Evolutionary conservation across 306 rosid genomes (phyloP), one percentile per base, ranked within the genome.

Genomic region (Prunus kanzakura): DNA sequence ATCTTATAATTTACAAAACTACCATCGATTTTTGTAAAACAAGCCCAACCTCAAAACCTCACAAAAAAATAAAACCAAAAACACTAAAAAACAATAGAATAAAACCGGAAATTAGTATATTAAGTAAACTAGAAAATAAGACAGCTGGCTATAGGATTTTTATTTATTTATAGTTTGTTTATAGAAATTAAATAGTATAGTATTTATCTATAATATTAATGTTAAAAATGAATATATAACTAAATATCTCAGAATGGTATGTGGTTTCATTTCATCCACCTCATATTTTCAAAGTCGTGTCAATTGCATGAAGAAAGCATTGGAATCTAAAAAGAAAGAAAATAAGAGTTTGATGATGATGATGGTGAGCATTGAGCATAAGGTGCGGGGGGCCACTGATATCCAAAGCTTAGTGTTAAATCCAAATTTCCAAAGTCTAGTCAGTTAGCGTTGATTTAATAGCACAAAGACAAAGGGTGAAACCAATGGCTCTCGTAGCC

Each of bases 401-500:
- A 41, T 57, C 25, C 67, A 22, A 57, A 14, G 19, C 43, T 55
- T 41, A 2, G 23, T 41, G 76, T 57, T 58, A 38, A 72, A 43
- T 58, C 77, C 58, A 60, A 73, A 25, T 45, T 38, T 25, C n/a
- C 19, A 4, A 25, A 60, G 77, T 25, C 29, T 18, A 43, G 58
- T 43, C 77, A 11, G 68, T 5, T 15, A 20, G 29, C 18, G 16
- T 68, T 16, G 30, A 45, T 57, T 60, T 19, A 46, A 19, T 11
- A 56, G 23, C 25, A 12, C 45, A 7, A n/a, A 16, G 41, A 22
- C 30, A 62, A 71, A 43, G 51, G 51, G 25, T 16, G 69, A 73
- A 82, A 76, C 57, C 78, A 46, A 56, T 65, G 85, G 81, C 60
- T 66, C 73, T 27, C 25, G 18, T 10, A 16, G 43, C 14, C 15